These are phyloP conservation scores for Epichloe hybrida DNA, from an alignment of 2,329 filamentous ascomycete genomes.

Conservation along the genomic window DNA sequence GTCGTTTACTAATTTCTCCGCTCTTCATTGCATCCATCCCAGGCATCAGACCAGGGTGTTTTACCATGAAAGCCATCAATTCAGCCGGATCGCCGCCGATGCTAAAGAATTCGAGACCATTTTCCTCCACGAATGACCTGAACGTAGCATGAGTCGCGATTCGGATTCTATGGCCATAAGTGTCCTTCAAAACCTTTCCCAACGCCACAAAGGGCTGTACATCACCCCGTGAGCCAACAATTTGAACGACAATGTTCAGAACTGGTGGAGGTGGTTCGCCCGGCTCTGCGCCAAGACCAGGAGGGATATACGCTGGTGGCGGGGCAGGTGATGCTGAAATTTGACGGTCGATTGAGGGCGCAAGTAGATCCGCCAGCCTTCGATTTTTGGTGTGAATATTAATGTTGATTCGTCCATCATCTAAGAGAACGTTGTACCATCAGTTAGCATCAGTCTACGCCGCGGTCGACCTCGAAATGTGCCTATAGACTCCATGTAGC, in stretches of 20 bases:
- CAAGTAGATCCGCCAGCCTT: slow-evolving; percentile 52
- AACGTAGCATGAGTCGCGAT: slow-evolving; percentile 62
- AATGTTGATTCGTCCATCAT: slow-evolving; percentile 68
- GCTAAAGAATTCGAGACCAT: slow-evolving; percentile 60
- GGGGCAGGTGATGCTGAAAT: slow-evolving; percentile 35
- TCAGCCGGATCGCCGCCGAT: slow-evolving; percentile 66
- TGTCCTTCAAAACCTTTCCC: slow-evolving; percentile 48
- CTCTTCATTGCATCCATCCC: slow-evolving; percentile 62
- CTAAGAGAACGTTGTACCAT: slow-evolving; percentile 22
- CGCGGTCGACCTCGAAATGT: not conserved
- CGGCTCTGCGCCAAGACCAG: slow-evolving; percentile 53
- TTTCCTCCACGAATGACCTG: slow-evolving; percentile 52
- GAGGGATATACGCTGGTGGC: slow-evolving; percentile 58
- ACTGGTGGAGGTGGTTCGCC: slow-evolving; percentile 41
- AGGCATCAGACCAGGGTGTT: slow-evolving; percentile 76
- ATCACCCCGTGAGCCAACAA: slow-evolving; percentile 61
- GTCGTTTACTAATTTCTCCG: slow-evolving; percentile 62
- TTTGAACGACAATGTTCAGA: slow-evolving; percentile 61
- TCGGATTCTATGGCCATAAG: slow-evolving; percentile 57
- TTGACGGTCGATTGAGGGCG: slow-evolving; percentile 47
- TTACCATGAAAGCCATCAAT: slow-evolving; percentile 84
- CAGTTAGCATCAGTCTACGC: not conserved
- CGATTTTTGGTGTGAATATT: slow-evolving; percentile 60
- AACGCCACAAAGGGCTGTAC: slow-evolving; percentile 65
- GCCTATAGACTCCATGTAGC: not conserved